Conservation (phyloP, 768 basidiomycete genomes). For the Mrakia blollopis region DNA sequence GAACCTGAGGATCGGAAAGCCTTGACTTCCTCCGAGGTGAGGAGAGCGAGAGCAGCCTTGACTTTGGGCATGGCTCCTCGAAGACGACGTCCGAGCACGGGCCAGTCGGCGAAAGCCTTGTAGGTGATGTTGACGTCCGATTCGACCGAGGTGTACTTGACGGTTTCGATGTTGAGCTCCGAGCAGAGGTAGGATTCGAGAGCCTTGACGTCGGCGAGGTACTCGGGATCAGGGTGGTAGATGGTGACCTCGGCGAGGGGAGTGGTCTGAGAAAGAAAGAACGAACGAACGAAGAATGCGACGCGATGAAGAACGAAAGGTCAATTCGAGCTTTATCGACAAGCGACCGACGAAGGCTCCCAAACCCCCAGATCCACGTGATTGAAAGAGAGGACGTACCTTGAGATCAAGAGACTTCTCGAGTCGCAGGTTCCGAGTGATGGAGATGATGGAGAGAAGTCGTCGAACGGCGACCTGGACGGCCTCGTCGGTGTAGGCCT, state of each 20-base stretch:
- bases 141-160: constrained; percentile 87
- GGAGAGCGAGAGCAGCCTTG: constrained; percentile 73
- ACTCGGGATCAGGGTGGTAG: constrained; percentile 81
- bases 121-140: constrained; percentile 78
- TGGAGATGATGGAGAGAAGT: constrained; percentile 91
- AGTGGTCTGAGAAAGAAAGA: constrained; percentile 54
- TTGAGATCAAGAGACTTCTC: constrained; percentile 80
- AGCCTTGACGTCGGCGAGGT: constrained; percentile 76
- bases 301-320: neutral
- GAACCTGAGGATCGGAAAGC: constrained; percentile 66
- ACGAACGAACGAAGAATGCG: constrained; percentile 2
- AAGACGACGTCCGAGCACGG: constrained; percentile 85
- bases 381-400: constrained; percentile 48
- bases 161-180: constrained; percentile 88
- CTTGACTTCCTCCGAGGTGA: constrained; percentile 79
- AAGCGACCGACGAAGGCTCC: neutral
- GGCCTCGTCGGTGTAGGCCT: constrained; percentile 87
- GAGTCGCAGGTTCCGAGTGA: constrained; percentile 83
- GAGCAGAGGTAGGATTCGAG: constrained; percentile 84
- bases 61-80: constrained; percentile 87
- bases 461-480: constrained; percentile 92
- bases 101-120: constrained; percentile 89
- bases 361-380: neutral
- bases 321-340: no score
- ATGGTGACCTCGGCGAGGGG: constrained; percentile 87